Evolutionary conservation across 345 rosid genomes (phyloP), one percentile per base, ranked within the genome.

Genomic region (Camelina sativa): DNA sequence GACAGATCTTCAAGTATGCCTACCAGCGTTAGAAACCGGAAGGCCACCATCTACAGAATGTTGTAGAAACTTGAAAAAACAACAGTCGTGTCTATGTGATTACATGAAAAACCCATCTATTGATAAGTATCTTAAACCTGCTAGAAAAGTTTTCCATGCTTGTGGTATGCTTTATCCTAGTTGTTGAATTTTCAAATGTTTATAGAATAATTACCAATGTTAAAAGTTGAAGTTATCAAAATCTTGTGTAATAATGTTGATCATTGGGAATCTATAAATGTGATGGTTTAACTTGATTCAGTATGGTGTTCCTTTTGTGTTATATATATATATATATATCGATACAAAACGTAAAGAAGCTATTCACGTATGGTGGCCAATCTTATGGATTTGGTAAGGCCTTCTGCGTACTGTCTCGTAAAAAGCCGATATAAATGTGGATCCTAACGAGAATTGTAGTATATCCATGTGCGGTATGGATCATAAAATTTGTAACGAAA

Each of bases 31-130:
- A 68, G 61, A 48, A 5, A 43, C 81, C 3, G 17, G 73, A 12
- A 12, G 72, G 0, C 41, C 52, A 7, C 94, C 97, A 1, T 53
- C 88, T 0, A 1, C 1, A 1, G 5, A 35, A 37, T 87, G 97
- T 82, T 91, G 94, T 71, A 47, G 11, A 54, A 86, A 67, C 66
- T 10, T 86, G 72, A 82, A 68, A 75, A 80, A 85, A 78, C 92
- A 87, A 85, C 16, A 43, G 63, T 79, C 92, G 0, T 89, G 97
- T 80, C 69, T 91, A 6, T 91, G 92, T 35, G 80, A 78, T 22
- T 89, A 86, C 81, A 52, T 85, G 2, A 78, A 48, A 61, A 17
- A 85, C 44, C 92, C 94, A 1, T 17, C 2, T 8, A 44, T 78
- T 37, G 40, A 11, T 44, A 79, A 67, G 23, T 88, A 20, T 64